These are phyloP conservation scores for Leishmania aethiopica DNA, from an alignment of 208 protist species.

Conservation along the genomic window DNA sequence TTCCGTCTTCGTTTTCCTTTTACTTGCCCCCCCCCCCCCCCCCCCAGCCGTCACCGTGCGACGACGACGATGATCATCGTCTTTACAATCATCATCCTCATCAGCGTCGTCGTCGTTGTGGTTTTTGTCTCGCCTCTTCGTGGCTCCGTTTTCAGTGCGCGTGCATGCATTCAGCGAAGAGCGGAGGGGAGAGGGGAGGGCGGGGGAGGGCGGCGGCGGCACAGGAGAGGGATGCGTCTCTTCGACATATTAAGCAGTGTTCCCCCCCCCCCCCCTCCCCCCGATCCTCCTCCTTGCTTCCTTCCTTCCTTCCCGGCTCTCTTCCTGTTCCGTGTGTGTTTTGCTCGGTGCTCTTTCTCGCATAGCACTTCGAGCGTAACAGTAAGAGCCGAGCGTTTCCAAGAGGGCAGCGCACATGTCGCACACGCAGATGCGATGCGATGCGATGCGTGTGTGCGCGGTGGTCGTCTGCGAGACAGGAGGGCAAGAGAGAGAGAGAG, in stretches of 20 bases:
- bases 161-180: not conserved
- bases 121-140: not conserved
- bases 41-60: not conserved
- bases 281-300: not conserved
- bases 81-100: no score
- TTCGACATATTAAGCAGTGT: no score
- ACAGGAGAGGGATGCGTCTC: no score
- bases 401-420: not conserved
- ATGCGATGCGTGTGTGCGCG: not conserved
- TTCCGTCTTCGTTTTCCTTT: not conserved
- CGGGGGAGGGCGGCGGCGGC: not conserved
- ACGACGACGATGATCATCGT: not conserved
- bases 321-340: no score
- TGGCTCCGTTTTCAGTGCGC: not conserved
- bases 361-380: no score
- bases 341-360: no score
- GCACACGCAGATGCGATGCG: not conserved
- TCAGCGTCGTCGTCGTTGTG: not conserved
- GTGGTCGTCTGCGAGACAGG: not conserved
- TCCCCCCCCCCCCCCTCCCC: no score
- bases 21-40: not conserved
- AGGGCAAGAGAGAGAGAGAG: not conserved
- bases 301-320: not conserved
- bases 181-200: not conserved
- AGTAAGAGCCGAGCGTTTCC: not conserved